Conservation (phyloP, 192 early-diverging fungal genomes). For the Phycomyces blakesleeanus region DNA sequence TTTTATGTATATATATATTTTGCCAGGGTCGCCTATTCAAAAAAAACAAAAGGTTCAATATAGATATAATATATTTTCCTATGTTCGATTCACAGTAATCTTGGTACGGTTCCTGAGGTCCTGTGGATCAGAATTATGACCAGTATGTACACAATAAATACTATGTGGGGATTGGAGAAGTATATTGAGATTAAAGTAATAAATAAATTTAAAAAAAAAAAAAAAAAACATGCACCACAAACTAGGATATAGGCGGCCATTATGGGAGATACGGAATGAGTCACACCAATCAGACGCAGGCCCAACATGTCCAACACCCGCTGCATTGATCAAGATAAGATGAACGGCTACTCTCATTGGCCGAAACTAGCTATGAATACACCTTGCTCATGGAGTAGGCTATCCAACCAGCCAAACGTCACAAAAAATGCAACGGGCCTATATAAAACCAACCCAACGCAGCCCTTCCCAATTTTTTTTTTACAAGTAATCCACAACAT, state of each 20-base stretch:
- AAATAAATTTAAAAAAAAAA: neutral
- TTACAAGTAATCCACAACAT: constrained; percentile 2
- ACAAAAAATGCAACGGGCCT: neutral
- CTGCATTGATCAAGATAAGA: constrained; percentile 20
- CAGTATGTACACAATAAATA: too few relatives aligned
- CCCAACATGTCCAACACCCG: neutral
- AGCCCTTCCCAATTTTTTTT: too few relatives aligned
- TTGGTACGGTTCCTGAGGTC: too few relatives aligned
- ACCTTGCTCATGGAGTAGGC: neutral
- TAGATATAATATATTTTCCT: too few relatives aligned
- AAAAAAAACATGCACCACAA: neutral
- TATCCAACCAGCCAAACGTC: neutral
- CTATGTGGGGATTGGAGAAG: too few relatives aligned
- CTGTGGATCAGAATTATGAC: too few relatives aligned
- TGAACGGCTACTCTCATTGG: constrained; percentile 6
- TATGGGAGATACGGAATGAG: constrained; percentile 17
- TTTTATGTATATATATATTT: too few relatives aligned
- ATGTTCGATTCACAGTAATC: too few relatives aligned
- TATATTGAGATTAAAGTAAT: too few relatives aligned
- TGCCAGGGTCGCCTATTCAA: too few relatives aligned
- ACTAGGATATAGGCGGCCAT: neutral
- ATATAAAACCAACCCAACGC: constrained; percentile 5
- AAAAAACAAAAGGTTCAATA: too few relatives aligned
- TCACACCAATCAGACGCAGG: constrained; percentile 23
- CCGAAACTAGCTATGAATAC: constrained; percentile 10